These are phyloP conservation scores for Chrysosporium queenslandicum DNA, from an alignment of 2,329 filamentous ascomycete species.

Conservation along the genomic window DNA sequence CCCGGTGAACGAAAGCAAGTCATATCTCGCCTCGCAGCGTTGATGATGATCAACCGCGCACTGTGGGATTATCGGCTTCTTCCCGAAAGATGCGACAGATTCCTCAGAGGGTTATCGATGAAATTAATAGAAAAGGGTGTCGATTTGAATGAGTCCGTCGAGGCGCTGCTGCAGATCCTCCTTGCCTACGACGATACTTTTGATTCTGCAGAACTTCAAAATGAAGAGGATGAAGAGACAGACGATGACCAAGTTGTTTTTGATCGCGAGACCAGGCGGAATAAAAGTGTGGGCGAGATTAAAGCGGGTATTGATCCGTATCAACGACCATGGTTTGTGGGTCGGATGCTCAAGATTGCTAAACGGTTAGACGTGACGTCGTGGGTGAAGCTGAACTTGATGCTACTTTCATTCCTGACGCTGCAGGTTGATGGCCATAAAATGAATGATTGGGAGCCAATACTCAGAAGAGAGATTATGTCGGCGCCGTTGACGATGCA, in stretches of 20 bases:
- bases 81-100: slow-evolving; percentile 23
- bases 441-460: slow-evolving; percentile 25
- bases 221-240: background rate
- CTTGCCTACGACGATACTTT: slow-evolving; percentile 28
- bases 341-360: slow-evolving; percentile 25
- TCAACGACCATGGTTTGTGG: slow-evolving; percentile 26
- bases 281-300: background rate
- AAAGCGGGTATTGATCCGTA: slow-evolving; percentile 18
- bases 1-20: slow-evolving; percentile 33
- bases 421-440: slow-evolving; percentile 21
- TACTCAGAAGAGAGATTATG: slow-evolving; percentile 30
- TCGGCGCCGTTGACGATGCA: slow-evolving; percentile 31
- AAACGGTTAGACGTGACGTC: slow-evolving; percentile 27
- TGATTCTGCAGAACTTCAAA: slow-evolving; percentile 3
- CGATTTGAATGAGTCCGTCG: slow-evolving; percentile 30
- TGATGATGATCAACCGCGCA: slow-evolving; percentile 33
- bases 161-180: slow-evolving; percentile 33
- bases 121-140: slow-evolving; percentile 30
- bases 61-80: slow-evolving; percentile 34
- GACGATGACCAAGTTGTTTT: background rate
- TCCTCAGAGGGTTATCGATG: slow-evolving; percentile 27
- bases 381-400: slow-evolving; percentile 30
- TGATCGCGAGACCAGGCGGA: background rate
- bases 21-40: slow-evolving; percentile 27
- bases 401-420: slow-evolving; percentile 30